A percentile compares a stretch with the other conserved stretches of the same genome.
These are phyloP conservation scores for Sugiyamaella mastotermitis DNA, from an alignment of 805 yeast genomes.

Conservation along the genomic window DNA sequence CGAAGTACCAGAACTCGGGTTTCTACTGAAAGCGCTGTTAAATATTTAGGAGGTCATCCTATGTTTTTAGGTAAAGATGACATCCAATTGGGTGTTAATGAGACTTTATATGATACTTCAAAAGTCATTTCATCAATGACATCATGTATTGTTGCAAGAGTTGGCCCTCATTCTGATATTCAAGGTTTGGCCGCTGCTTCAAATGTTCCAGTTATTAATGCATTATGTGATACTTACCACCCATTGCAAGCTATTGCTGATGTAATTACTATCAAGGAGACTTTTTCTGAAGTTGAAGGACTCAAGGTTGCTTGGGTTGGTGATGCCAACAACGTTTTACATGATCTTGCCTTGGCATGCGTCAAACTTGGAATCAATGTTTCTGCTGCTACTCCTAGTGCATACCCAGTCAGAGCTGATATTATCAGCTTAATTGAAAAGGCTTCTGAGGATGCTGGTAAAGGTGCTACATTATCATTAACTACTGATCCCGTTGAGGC, in stretches of 20 bases:
- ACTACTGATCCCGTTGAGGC: slow-evolving; percentile 75
- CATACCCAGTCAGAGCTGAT: slow-evolving; percentile 52
- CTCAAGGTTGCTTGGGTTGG: slow-evolving; percentile 93
- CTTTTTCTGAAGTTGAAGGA: slow-evolving; percentile 45
- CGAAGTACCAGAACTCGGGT: slow-evolving; percentile 94
- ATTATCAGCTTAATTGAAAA: slow-evolving; percentile 51
- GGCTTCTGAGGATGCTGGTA: slow-evolving; percentile 48
- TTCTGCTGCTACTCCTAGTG: slow-evolving; percentile 77
- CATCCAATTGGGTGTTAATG: slow-evolving; percentile 94
- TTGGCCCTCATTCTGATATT: slow-evolving; percentile 77
- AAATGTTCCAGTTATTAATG: slow-evolving; percentile 85
- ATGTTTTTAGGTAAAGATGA: slow-evolving; percentile 96
- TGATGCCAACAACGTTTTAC: slow-evolving; percentile 92
- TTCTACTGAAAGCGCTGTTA: slow-evolving; percentile 90
- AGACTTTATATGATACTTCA: slow-evolving; percentile 81
- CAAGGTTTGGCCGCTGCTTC: slow-evolving; percentile 72
- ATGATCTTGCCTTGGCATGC: slow-evolving; percentile 86
- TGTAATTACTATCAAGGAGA: slow-evolving; percentile 75
- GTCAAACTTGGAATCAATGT: slow-evolving; percentile 79
- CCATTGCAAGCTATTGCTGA: slow-evolving; percentile 96
- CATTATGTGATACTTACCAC: slow-evolving; percentile 87
- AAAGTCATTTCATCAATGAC: slow-evolving; percentile 92
- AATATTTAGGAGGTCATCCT: slow-evolving; percentile 91
- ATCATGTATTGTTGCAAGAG: slow-evolving; percentile 96
- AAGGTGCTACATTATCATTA: slow-evolving; percentile 39